Conservation (phyloP, 228 moss, liverwort and hornwort genomes). For the Sphagnum fallax region DNA sequence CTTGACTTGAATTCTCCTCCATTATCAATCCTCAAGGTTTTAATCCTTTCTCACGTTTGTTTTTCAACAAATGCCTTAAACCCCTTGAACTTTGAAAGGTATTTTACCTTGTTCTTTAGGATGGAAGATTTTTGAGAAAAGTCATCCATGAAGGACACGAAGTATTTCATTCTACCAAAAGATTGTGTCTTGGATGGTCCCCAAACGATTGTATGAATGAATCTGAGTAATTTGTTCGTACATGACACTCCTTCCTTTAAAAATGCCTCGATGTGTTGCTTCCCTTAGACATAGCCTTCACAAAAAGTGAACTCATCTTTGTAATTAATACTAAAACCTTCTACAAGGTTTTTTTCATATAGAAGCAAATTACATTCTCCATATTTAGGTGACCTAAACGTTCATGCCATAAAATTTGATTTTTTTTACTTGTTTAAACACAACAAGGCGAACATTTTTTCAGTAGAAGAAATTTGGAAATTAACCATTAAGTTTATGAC, state of each 20-base stretch:
- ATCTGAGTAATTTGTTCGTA: background rate
- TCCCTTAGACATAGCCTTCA: background rate
- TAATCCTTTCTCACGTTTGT: slow-evolving; percentile 1
- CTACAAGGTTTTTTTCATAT: background rate
- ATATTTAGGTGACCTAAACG: background rate
- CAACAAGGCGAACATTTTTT: background rate
- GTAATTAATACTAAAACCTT: background rate
- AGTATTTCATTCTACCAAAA: background rate
- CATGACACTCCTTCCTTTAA: background rate
- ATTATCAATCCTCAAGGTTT: background rate
- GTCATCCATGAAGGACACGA: background rate
- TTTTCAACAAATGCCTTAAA: background rate
- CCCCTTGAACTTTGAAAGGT: background rate
- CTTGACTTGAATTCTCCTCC: background rate
- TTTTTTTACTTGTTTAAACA: background rate
- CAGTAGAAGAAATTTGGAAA: background rate
- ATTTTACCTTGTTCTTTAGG: no score
- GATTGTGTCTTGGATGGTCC: no score
- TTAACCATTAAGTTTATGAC: no score
- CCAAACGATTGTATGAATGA: no score
- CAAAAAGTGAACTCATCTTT: background rate
- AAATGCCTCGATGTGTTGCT: background rate
- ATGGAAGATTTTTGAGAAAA: no score
- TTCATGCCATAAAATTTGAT: background rate
- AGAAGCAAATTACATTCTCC: background rate